Conservation (phyloP, 257 asterid genomes). For the Nicotiana obtusifolia region DNA sequence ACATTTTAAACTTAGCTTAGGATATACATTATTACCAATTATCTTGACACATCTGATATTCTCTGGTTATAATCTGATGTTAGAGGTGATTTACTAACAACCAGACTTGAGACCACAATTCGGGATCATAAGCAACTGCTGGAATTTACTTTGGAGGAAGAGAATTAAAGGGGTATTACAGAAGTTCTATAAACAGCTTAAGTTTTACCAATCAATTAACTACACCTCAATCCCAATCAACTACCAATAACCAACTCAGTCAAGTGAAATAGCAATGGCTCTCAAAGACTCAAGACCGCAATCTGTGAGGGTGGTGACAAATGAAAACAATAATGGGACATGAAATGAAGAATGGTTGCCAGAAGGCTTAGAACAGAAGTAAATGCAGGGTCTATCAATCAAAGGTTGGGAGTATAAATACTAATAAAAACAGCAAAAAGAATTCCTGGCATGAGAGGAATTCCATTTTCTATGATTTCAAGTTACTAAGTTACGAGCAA, state of each 20-base stretch:
- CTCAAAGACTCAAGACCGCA: slow-evolving; percentile 20
- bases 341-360: not conserved
- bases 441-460: no score
- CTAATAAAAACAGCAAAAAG: slow-evolving; percentile 3
- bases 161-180: no score
- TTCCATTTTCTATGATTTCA: not conserved
- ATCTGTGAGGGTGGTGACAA: slow-evolving; percentile 21
- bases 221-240: slow-evolving; percentile 1
- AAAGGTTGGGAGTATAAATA: slow-evolving; percentile 16
- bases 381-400: slow-evolving; percentile 9
- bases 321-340: not conserved
- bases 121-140: no score
- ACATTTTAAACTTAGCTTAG: no score
- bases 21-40: no score
- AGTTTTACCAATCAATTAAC: not conserved
- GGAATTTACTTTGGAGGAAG: no score
- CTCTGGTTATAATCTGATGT: no score
- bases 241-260: not conserved
- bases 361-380: slow-evolving; percentile 16
- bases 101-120: no score
- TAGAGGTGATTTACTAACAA: no score
- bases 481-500: not conserved
- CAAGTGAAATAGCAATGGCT: slow-evolving; percentile 27
- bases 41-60: no score
- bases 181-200: no score